These are phyloP conservation scores for Cucurbita argyrosperma DNA, from an alignment of 306 rosid genomes.

Conservation along the genomic window DNA sequence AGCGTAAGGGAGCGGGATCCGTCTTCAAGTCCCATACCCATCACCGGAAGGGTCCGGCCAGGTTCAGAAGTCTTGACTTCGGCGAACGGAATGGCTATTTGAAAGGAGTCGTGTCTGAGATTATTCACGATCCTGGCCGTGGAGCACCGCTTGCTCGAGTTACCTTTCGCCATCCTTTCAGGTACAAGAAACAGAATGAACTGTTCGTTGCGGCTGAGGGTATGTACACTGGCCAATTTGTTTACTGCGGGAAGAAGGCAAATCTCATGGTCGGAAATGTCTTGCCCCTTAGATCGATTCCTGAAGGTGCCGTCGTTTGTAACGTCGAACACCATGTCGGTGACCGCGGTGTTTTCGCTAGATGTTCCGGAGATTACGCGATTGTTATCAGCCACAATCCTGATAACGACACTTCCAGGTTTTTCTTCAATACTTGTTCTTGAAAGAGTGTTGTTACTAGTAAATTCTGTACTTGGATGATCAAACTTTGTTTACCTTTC, in stretches of 20 bases:
- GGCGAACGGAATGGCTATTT: slow-evolving; percentile 69
- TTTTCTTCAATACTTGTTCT: not conserved
- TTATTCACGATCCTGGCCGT: slow-evolving; percentile 72
- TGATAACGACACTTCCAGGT: slow-evolving; percentile 63
- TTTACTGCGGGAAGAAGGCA: slow-evolving; percentile 75
- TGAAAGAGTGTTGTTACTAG: not conserved
- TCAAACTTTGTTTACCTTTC: not conserved
- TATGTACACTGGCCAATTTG: slow-evolving; percentile 54
- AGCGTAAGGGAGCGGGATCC: slow-evolving; percentile 80
- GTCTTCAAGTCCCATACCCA: slow-evolving; percentile 75
- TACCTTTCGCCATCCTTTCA: slow-evolving; percentile 55
- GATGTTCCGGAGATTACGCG: slow-evolving; percentile 65
- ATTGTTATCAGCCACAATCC: slow-evolving; percentile 70
- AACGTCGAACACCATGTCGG: slow-evolving; percentile 77
- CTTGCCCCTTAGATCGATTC: slow-evolving; percentile 47
- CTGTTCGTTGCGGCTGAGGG: slow-evolving; percentile 66
- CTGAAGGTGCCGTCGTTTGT: slow-evolving; percentile 71
- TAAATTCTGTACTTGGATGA: not conserved
- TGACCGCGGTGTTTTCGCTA: slow-evolving; percentile 65
- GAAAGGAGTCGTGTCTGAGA: slow-evolving; percentile 54
- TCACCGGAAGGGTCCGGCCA: slow-evolving; percentile 69
- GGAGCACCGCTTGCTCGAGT: slow-evolving; percentile 76
- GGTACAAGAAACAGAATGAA: slow-evolving; percentile 58
- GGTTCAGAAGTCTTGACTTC: slow-evolving; percentile 62
- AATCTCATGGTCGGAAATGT: slow-evolving; percentile 62